Base-by-base conservation (phyloP, 2,329 filamentous ascomycete genomes). In the Ophiostoma triangulosporum region DNA sequence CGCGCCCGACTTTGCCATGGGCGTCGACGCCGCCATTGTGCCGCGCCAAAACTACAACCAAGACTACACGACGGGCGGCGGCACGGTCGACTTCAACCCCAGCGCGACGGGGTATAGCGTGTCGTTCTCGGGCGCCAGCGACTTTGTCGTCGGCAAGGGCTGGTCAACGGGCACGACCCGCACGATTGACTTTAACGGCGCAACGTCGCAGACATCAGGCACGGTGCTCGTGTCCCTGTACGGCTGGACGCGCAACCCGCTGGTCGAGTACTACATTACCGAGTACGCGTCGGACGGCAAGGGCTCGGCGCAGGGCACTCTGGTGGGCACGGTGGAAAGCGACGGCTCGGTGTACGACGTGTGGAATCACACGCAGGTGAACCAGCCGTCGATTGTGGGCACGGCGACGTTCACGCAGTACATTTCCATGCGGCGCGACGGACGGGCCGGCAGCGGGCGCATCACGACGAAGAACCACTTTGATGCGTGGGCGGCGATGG, bases 91-190 rank as follows among this genome's bases (percentile, higher is more conserved):
- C 56, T 66, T 62, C 57, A 54, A 53, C 1, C 60, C 64, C 1
- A 45, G 24, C 31, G 59, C 46, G 53, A 61, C 62, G 50, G 63
- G 64, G 11, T 75, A 75, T 65, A 66, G 62, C 2, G 69, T 73
- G 1, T 62, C 57, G 24, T 76, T 73, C 66, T 66, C 62, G 7
- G 66, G 68, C 55, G 65, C 64, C 6, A 71, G 71, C 20, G 75
- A 79, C 65, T 77, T 79, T 54, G 76, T 78, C 40, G 75, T 70
- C 57, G 78, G 77, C 51, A 80, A 80, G 62, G 78, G 78, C 46
- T 81, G 78, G 77, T 71, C 68, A 51, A 71, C 73, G 32, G 78
- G 77, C 46, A 68, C 66, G 36, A 65, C 66, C 15, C 69, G 64
- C 4, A 64, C 59, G 59, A 63, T 66, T 59, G 61, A 59, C 40